Percentiles rank a stretch among this genome's conserved stretches.
phyloP scores from a whole-genome alignment of 257 asterid species.

The Fraxinus americana region DNA sequence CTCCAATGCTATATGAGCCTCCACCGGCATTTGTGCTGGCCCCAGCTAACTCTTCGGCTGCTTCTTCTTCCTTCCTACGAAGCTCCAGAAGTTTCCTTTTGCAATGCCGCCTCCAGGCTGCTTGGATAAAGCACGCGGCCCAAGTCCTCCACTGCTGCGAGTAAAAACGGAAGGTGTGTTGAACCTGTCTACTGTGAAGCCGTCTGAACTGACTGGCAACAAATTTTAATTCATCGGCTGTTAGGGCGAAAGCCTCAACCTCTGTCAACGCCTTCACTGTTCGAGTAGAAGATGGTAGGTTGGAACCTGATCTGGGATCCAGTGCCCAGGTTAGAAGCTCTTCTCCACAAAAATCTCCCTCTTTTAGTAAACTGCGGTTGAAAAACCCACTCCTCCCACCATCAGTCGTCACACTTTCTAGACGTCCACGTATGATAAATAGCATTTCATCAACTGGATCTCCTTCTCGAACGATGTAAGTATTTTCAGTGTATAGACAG shows the following conservation, averaged over 20 bases:
- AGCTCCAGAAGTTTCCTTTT: slow-evolving; percentile 75
- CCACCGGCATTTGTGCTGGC: slow-evolving; percentile 43
- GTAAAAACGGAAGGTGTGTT: slow-evolving; percentile 97
- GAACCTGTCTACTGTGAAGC: slow-evolving; percentile 97
- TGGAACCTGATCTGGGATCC: slow-evolving; percentile 86
- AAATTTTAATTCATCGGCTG: slow-evolving; percentile 88
- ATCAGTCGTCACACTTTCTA: slow-evolving; percentile 96
- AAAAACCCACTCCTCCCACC: slow-evolving; percentile 98
- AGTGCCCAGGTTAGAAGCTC: slow-evolving; percentile 99
- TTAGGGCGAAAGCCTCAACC: slow-evolving; percentile 89
- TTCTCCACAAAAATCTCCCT: slow-evolving; percentile 95
- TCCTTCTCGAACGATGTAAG: slow-evolving; percentile 95
- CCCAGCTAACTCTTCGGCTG: slow-evolving; percentile 48
- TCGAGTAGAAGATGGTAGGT: slow-evolving; percentile 91
- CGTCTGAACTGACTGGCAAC: slow-evolving; percentile 96
- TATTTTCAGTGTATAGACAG: slow-evolving; percentile 74
- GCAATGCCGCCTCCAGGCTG: slow-evolving; percentile 92
- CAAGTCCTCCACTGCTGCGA: slow-evolving; percentile 99
- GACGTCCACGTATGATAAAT: slow-evolving; percentile 94
- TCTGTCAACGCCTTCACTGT: slow-evolving; percentile 83
- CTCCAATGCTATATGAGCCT: slow-evolving; percentile 72
- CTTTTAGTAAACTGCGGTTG: slow-evolving; percentile 83
- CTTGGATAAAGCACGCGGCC: slow-evolving; percentile 97
- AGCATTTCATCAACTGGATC: slow-evolving; percentile 99
- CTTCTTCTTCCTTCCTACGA: slow-evolving; percentile 76